Evolutionary conservation across 495 filamentous ascomycete species (phyloP), one percentile per base, ranked within the genome.

Genomic region (Penicillium subrubescens): DNA sequence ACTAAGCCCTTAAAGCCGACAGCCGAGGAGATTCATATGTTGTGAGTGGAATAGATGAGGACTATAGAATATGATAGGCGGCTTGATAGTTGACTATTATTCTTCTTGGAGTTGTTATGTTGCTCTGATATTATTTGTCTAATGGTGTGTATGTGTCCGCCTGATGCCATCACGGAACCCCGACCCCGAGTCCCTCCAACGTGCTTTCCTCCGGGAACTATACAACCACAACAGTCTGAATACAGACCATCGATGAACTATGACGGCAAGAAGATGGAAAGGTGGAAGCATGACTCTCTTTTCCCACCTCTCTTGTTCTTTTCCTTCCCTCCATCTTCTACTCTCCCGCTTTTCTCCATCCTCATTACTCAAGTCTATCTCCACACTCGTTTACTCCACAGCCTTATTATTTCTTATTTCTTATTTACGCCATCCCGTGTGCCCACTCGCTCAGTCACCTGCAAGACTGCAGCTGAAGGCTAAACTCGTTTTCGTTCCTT

Each of bases 371-470:
- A 33, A n/a, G n/a, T n/a, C 25, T 27, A 27, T 5, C 17, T 17
- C 31, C 19, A 55, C 50, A 34, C 23, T 27, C 57, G 51, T 60
- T 60, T 37, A 46, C 64, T 68, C 70, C 70, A 65, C 68, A 73
- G 44, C 19, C 44, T 48, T 48, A 48, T 48, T 48, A 33, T 33
- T 25, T n/a, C 12, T 52, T 29, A 52, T 52, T 70, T 61, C 63
- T 68, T 70, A 72, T 72, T 72, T 72, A 31, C 68, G 66, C 68
- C 63, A 68, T 71, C 56, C 63, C 52, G 56, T 66, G 61, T 66
- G 51, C 53, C 60, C 65, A 46, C 51, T 73, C 68, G 58, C 54
- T 62, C 67, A 46, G 59, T 73, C 68, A 73, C 39, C 66, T 68
- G 71, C 71, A 63, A 56, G 44, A 46, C 37, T 23, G 17, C 51